Base-by-base conservation (phyloP, 192 early-diverging fungal species). In the Spizellomyces punctatus region DNA sequence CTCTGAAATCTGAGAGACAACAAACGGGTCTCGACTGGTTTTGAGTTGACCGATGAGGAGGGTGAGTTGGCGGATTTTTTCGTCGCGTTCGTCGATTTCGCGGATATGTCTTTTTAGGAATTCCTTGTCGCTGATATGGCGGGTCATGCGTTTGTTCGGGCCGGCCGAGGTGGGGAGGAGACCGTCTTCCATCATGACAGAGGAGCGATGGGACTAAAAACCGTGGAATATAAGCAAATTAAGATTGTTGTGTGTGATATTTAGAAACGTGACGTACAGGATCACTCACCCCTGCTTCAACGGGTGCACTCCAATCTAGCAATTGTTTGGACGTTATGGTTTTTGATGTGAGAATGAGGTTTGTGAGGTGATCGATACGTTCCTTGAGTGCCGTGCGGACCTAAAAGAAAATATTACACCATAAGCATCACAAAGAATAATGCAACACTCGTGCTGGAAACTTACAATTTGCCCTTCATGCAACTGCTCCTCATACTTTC, bases 311-410 rank as follows among this genome's bases (percentile, higher is more conserved):
- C 83, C 83, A 85, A 72, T 82, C 80, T 61, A 85, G 58, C 36
- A 85, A 67, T 19, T 81, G 66, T 59, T 83, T 83, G 27, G 76
- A 63, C 43, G 82, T 78, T 27, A 91, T 81, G 4, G 89, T 89
- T n/a, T 74, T 65, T 1, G 87, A 89, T 0, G 89, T 94, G 64
- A 95, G 80, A 64, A 95, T 95, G 22, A 95, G 72, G 21, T 88
- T 89, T 8, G 93, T 94, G 58, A 95, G 76, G 56, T 95, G 91
- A 67, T 94, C 93, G 60, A 95, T 94, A 48, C 92, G 79, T 67
- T 93, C 91, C 67, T 93, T 94, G 46, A 94, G 73, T 0, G 91
- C 90, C 44, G 89, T 91, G 42, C 92, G 78, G 36, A 36, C 27
- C 27, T 36, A 36, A 36, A 36, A 3, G n/a, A 3, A 36, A 36